Percentiles rank a stretch among this genome's conserved stretches.
Conservation (phyloP, 2,329 filamentous ascomycete genomes). For the Talaromyces rugulosus region DNA sequence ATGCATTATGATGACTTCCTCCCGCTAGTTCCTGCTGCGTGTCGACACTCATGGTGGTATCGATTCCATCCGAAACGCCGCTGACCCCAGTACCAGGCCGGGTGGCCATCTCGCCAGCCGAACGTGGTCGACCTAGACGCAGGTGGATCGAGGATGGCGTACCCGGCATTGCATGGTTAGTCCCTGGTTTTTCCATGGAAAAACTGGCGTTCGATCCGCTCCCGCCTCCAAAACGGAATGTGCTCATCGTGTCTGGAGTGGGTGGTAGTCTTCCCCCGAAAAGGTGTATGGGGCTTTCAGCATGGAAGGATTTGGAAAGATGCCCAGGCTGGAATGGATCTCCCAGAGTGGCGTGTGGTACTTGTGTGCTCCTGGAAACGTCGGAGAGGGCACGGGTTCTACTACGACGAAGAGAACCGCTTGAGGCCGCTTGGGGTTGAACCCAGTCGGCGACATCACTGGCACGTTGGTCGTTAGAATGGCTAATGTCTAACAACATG, state of each 20-base stretch:
- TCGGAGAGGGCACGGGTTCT: constrained; percentile 18
- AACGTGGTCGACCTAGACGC: constrained; percentile 25
- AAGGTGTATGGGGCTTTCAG: constrained; percentile 22
- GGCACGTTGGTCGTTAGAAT: background rate
- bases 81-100: constrained; percentile 28
- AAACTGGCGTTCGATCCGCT: constrained; percentile 34
- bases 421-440: constrained; percentile 19
- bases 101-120: constrained; percentile 29
- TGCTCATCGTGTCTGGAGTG: constrained; percentile 43
- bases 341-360: constrained; percentile 15
- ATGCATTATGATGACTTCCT: constrained; percentile 20
- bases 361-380: constrained; percentile 18
- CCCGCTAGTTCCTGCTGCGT: constrained; percentile 21
- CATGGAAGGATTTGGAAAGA: constrained; percentile 16
- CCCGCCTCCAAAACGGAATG: constrained; percentile 26
- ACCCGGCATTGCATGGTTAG: constrained; percentile 14
- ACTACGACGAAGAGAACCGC: constrained; percentile 14
- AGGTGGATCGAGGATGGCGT: constrained; percentile 18
- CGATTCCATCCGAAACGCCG: constrained; percentile 25
- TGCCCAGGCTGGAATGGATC: constrained; percentile 21
- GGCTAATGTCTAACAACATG: background rate
- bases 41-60: constrained; percentile 29
- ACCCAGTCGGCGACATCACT: constrained; percentile 29
- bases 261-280: constrained; percentile 36
- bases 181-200: constrained; percentile 23